Percentiles rank a stretch among this genome's conserved stretches.
These are phyloP conservation scores for Tetrastigma voinierianum DNA, from an alignment of 164 flowering plant genomes.

Conservation along the genomic window DNA sequence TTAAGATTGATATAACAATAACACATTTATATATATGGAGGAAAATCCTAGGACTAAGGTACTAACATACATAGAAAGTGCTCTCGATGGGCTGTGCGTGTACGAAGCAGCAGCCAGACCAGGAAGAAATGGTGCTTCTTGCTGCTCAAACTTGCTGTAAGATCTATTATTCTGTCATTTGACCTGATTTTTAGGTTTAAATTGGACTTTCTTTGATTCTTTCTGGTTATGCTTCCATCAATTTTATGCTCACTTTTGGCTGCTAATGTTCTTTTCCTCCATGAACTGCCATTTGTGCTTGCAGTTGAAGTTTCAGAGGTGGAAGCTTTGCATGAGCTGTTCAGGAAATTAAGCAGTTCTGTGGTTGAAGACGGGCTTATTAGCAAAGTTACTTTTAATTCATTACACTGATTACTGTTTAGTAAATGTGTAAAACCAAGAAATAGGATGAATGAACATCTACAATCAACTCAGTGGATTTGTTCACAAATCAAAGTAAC, in stretches of 20 bases:
- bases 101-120: conserved; percentile 10
- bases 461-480: too few relatives aligned
- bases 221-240: too few relatives aligned
- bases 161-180: conserved; percentile 1
- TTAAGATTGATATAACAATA: too few relatives aligned
- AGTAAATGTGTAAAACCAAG: too few relatives aligned
- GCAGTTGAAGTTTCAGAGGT: conserved; percentile 29
- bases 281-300: not conserved
- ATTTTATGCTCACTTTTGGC: too few relatives aligned
- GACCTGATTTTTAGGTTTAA: not conserved
- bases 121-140: conserved; percentile 23
- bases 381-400: conserved; percentile 26
- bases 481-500: too few relatives aligned
- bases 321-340: conserved; percentile 28
- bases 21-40: too few relatives aligned
- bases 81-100: conserved; percentile 30
- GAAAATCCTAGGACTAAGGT: too few relatives aligned
- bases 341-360: conserved; percentile 37
- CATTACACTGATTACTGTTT: not conserved
- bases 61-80: too few relatives aligned
- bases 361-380: conserved; percentile 30
- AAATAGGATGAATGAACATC: too few relatives aligned
- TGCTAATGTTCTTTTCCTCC: not conserved
- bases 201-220: not conserved
- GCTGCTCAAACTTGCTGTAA: conserved; percentile 39